These are phyloP conservation scores for Nymphaea colorata DNA, from an alignment of 164 flowering plant species.

Conservation along the genomic window DNA sequence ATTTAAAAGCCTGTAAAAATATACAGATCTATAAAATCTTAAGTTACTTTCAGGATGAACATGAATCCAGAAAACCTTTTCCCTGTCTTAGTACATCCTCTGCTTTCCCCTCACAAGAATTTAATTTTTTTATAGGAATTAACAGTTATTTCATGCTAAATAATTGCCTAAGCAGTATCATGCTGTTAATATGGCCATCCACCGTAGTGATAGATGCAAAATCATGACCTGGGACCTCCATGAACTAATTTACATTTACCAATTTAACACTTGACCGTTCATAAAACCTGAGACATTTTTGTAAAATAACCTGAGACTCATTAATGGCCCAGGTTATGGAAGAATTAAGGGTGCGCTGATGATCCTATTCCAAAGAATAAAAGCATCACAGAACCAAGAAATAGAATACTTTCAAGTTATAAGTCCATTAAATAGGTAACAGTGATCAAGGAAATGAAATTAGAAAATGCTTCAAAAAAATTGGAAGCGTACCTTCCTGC, in stretches of 20 bases:
- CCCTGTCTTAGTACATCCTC: background rate
- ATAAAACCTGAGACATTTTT: background rate
- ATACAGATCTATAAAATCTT: no score
- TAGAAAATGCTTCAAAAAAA: background rate
- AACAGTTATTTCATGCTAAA: no score
- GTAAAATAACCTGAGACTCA: background rate
- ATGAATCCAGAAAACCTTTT: no score
- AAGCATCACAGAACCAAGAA: background rate
- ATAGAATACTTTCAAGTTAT: background rate
- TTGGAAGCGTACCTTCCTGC: constrained; percentile 73
- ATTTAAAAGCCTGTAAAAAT: no score
- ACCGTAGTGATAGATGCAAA: background rate
- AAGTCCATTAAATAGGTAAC: background rate
- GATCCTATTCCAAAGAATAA: background rate
- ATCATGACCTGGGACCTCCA: background rate
- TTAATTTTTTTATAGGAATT: no score
- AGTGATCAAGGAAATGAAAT: background rate
- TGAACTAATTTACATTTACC: background rate
- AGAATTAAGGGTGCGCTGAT: background rate
- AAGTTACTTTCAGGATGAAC: background rate
- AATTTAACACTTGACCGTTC: background rate
- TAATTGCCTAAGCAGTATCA: background rate
- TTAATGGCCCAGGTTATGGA: background rate
- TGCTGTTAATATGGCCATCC: background rate
- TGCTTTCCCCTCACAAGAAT: background rate